A percentile compares a stretch with the other conserved stretches of the same genome.
These are phyloP conservation scores for Pythium plurisporium DNA, from an alignment of 352 stramenopile species.

Conservation along the genomic window DNA sequence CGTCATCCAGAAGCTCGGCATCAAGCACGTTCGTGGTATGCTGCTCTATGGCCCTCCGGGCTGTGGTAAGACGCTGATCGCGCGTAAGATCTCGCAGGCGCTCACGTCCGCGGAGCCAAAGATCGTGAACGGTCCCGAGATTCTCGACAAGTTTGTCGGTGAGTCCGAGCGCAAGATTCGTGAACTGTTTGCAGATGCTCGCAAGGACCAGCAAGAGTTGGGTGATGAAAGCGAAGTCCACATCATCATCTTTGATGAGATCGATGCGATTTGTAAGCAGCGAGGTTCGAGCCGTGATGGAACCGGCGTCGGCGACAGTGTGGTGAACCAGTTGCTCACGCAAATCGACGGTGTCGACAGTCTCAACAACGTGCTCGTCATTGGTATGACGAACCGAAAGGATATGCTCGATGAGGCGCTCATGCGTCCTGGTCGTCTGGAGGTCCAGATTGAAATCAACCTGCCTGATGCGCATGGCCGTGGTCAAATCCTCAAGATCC, in stretches of 20 bases:
- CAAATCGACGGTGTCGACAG: conserved; percentile 99
- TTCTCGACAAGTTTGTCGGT: conserved; percentile 99
- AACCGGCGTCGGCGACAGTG: conserved; percentile 96
- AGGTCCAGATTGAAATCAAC: conserved; percentile 99
- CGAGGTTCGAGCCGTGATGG: conserved; percentile 91
- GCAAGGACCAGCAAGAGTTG: conserved; percentile 82
- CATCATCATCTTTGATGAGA: conserved; percentile 99
- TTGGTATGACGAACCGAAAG: conserved; percentile 99
- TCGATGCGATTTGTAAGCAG: conserved; percentile 99
- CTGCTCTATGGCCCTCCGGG: conserved; percentile 83
- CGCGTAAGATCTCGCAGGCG: conserved; percentile 95
- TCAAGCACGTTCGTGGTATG: conserved; percentile 97
- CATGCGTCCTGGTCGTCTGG: conserved; percentile 96
- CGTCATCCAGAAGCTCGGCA: conserved; percentile 97
- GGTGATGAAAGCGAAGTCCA: conserved; percentile 98
- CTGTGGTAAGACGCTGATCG: conserved; percentile 98
- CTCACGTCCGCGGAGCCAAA: conserved; percentile 95
- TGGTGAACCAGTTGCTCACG: conserved; percentile 99
- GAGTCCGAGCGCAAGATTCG: conserved; percentile 98
- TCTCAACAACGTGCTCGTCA: conserved; percentile 99
- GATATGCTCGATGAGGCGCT: conserved; percentile 95
- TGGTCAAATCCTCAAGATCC: conserved; percentile 98
- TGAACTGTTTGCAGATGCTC: conserved; percentile 96
- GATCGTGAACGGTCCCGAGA: conserved; percentile 99
- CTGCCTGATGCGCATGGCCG: conserved; percentile 94